A percentile compares a stretch with the other conserved stretches of the same genome.
phyloP scores from a whole-genome alignment of 1,139 yeast species.

The Suhomyces ambrosiae region DNA sequence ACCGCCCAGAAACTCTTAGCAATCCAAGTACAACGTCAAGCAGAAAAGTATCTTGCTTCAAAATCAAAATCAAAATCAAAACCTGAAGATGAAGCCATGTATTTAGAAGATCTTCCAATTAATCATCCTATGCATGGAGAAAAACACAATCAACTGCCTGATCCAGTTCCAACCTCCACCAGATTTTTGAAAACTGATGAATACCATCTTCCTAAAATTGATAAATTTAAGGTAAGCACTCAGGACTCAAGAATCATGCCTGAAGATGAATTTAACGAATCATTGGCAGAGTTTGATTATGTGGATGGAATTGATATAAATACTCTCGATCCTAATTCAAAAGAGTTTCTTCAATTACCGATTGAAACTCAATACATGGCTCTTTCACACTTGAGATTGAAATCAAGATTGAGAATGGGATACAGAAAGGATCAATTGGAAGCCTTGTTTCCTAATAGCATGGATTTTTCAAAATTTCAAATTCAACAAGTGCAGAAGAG shows the following conservation, averaged over 20 bases:
- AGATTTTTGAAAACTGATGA: conserved; percentile 61
- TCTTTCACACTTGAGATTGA: conserved; percentile 74
- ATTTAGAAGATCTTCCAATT: conserved; percentile 46
- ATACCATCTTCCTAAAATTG: conserved; percentile 76
- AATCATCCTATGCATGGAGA: conserved; percentile 20
- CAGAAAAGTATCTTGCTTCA: conserved; percentile 28
- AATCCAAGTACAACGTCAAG: conserved; percentile 67
- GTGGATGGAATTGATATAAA: conserved; percentile 73
- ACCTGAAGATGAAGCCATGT: conserved; percentile 31
- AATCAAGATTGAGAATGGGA: conserved; percentile 94
- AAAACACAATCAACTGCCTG: neutral
- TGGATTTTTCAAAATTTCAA: conserved; percentile 92
- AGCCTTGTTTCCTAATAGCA: conserved; percentile 73
- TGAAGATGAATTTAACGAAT: conserved; percentile 65
- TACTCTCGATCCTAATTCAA: conserved; percentile 67
- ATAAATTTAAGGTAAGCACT: conserved; percentile 35
- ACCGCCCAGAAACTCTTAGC: conserved; percentile 85
- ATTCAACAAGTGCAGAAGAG: conserved; percentile 90
- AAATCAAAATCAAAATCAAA: conserved; percentile 9
- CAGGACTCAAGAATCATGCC: conserved; percentile 76
- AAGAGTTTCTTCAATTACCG: conserved; percentile 67
- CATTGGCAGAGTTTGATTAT: conserved; percentile 59
- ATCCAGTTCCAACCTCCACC: conserved; percentile 6
- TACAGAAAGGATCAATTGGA: conserved; percentile 85
- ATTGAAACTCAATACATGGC: conserved; percentile 86